A percentile compares a stretch with the other conserved stretches of the same genome.
Evolutionary conservation across 371 early-diverging fungal genomes (phyloP).

Genomic region (Circinella umbellata): DNA sequence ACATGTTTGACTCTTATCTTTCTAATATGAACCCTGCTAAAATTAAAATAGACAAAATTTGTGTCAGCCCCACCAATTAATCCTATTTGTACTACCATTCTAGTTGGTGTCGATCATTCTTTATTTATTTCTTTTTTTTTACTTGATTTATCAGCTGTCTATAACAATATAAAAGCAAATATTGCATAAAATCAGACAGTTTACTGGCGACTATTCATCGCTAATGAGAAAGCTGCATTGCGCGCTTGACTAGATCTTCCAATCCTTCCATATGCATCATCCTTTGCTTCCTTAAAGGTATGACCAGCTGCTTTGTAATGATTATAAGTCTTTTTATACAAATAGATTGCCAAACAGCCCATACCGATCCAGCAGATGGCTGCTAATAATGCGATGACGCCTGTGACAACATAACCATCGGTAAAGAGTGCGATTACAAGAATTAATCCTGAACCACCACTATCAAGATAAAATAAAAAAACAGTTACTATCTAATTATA

Average conservation of each 20-base stretch:
- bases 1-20: too few species aligned
- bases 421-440: constrained; percentile 74
- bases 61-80: too few species aligned
- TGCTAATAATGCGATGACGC: constrained; percentile 71
- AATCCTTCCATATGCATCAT: constrained; percentile 66
- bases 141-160: too few species aligned
- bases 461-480: constrained; percentile 26
- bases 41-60: too few species aligned
- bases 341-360: constrained; percentile 58
- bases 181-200: not conserved
- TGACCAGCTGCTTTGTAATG: constrained; percentile 84
- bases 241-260: constrained; percentile 57
- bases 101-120: too few species aligned
- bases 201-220: constrained; percentile 49
- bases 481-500: not conserved
- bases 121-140: too few species aligned
- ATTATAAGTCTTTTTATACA: constrained; percentile 71
- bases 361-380: constrained; percentile 72
- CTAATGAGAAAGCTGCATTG: constrained; percentile 56
- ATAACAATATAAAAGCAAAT: not conserved
- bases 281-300: constrained; percentile 82
- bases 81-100: too few species aligned
- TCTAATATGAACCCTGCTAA: too few species aligned
- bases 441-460: constrained; percentile 86
- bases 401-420: constrained; percentile 70